Evolutionary conservation across 1,139 yeast genomes (phyloP).

Genomic region (Zhuliangozyma parablackwelliae): DNA sequence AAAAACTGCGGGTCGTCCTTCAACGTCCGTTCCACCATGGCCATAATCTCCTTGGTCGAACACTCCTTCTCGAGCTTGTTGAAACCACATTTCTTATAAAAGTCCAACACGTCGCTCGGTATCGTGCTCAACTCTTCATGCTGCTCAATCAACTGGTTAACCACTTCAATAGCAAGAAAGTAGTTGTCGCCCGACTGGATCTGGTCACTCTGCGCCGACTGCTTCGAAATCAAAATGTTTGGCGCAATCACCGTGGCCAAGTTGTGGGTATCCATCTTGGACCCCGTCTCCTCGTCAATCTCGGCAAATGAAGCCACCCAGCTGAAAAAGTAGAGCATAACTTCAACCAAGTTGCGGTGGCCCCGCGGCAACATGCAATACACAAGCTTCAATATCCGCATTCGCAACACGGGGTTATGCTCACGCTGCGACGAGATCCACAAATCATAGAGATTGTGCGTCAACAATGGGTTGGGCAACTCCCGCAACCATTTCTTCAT

Average conservation of each 20-base stretch:
- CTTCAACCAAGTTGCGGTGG: conserved; percentile 85
- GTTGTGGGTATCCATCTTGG: conserved; percentile 95
- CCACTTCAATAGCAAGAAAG: conserved; percentile 86
- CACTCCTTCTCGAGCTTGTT: conserved; percentile 14
- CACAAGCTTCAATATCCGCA: conserved; percentile 60
- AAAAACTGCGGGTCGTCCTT: conserved; percentile 26
- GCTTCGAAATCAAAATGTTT: conserved; percentile 64
- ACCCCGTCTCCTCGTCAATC: conserved; percentile 79
- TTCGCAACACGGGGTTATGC: conserved; percentile 44
- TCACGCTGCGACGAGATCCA: conserved; percentile 77
- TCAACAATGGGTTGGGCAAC: conserved; percentile 85
- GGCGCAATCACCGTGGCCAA: conserved; percentile 96
- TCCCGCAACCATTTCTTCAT: conserved; percentile 90
- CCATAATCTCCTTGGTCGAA: conserved; percentile 36
- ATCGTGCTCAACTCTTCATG: conserved; percentile 78
- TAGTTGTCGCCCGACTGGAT: conserved; percentile 61
- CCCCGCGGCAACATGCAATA: conserved; percentile 79
- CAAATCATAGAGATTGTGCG: conserved; percentile 67
- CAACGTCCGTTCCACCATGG: conserved; percentile 25
- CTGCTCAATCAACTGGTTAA: conserved; percentile 76
- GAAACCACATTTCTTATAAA: conserved; percentile 35
- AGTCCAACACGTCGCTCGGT: conserved; percentile 52
- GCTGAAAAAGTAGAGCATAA: conserved; percentile 75
- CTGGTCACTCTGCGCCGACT: conserved; percentile 17
- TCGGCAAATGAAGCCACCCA: conserved; percentile 98